Evolutionary conservation across 1,284 basidiomycete species (phyloP).

Genomic region (Agaricales sp.): DNA sequence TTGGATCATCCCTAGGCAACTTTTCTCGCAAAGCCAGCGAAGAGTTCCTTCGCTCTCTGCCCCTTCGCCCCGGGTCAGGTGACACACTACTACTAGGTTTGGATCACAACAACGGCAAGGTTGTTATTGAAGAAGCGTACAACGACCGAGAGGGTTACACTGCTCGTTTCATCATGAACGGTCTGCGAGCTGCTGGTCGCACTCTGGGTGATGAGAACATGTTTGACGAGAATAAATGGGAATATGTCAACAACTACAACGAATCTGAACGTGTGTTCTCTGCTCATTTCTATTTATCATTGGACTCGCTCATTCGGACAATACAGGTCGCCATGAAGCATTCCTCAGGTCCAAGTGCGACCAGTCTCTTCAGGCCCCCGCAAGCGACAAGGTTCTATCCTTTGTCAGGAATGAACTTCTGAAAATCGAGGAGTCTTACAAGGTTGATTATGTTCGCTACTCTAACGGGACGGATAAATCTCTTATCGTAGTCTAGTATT

Average conservation of each 20-base stretch:
- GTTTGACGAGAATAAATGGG: conserved; percentile 67
- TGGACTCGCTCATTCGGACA: conserved; percentile 7
- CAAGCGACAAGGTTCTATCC: conserved; percentile 28
- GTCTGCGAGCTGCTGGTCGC: conserved; percentile 56
- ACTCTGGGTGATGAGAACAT: conserved; percentile 50
- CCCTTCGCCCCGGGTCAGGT: conserved; percentile 61
- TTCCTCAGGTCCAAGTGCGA: conserved; percentile 65
- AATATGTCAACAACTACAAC: conserved; percentile 78
- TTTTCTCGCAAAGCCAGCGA: conserved; percentile 70
- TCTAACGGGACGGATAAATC: neutral
- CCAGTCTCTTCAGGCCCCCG: conserved; percentile 52
- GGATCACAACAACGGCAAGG: conserved; percentile 70
- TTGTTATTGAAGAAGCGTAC: conserved; percentile 71
- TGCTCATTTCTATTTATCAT: conserved; percentile 4
- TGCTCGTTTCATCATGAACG: conserved; percentile 84
- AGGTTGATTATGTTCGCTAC: conserved; percentile 43
- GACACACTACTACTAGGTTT: conserved; percentile 76
- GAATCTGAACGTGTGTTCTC: conserved; percentile 46
- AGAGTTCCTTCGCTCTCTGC: conserved; percentile 71
- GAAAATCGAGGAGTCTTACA: conserved; percentile 83
- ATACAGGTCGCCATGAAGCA: conserved; percentile 75
- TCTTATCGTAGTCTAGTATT: conserved; percentile 53
- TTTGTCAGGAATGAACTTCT: conserved; percentile 71
- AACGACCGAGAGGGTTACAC: conserved; percentile 79
- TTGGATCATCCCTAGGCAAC: conserved; percentile 94